Percentiles rank a stretch among this genome's conserved stretches.
These are phyloP conservation scores for Priceomyces medius DNA, from an alignment of 805 yeast genomes.

Conservation along the genomic window DNA sequence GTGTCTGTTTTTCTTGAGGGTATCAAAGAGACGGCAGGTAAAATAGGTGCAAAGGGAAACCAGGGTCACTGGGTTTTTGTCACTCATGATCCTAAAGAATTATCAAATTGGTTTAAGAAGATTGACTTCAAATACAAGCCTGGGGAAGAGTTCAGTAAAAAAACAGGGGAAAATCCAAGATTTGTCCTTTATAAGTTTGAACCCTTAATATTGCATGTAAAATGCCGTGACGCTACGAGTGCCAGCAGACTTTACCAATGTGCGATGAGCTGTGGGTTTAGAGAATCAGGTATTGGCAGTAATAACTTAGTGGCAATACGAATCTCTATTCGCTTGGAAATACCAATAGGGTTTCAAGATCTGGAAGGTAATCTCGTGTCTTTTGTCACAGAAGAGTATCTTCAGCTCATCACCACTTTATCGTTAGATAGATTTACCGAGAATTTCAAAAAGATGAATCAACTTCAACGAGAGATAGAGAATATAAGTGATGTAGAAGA, in stretches of 20 bases:
- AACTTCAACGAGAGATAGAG: constrained; percentile 44
- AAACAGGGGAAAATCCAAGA: constrained; percentile 33
- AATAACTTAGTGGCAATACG: constrained; percentile 78
- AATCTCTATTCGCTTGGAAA: constrained; percentile 68
- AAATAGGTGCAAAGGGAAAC: constrained; percentile 79
- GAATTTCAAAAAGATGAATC: constrained; percentile 56
- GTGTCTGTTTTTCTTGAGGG: constrained; percentile 84
- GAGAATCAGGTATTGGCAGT: constrained; percentile 84
- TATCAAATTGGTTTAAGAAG: constrained; percentile 49
- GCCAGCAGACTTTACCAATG: constrained; percentile 64
- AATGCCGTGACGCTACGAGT: constrained; percentile 58
- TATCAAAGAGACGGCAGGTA: constrained; percentile 37
- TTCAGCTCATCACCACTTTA: constrained; percentile 50
- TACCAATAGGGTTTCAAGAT: constrained; percentile 65
- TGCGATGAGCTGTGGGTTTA: constrained; percentile 82
- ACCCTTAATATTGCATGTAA: constrained; percentile 81
- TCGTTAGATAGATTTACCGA: constrained; percentile 66
- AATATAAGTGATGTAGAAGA: neutral
- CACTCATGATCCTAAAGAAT: constrained; percentile 57
- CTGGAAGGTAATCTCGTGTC: constrained; percentile 28
- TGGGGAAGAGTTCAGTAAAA: constrained; percentile 4
- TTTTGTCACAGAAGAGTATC: constrained; percentile 53
- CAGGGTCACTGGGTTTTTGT: constrained; percentile 85
- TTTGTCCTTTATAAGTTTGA: constrained; percentile 76
- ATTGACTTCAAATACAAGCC: constrained; percentile 19